phyloP scores from a whole-genome alignment of 345 rosid genomes.

The Euphorbia peplus region DNA sequence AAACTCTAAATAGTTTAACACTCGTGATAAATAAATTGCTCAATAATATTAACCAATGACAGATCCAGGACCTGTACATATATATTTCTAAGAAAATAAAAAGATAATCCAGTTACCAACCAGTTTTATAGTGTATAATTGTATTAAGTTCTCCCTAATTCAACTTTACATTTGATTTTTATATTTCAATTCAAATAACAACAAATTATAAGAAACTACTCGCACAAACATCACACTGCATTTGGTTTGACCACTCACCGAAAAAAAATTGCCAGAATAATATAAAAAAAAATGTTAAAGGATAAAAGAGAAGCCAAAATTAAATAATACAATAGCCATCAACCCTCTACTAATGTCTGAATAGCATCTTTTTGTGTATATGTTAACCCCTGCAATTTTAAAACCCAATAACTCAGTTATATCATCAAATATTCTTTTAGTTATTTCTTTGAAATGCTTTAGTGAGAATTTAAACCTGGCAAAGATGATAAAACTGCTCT shows the following conservation, averaged over 20 bases:
- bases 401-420: neutral
- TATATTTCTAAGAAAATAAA: too few relatives aligned
- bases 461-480: conserved; percentile 46
- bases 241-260: neutral
- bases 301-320: neutral
- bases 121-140: too few relatives aligned
- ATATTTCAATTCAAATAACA: too few relatives aligned
- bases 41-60: too few relatives aligned
- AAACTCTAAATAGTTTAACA: too few relatives aligned
- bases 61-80: too few relatives aligned
- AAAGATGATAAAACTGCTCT: conserved; percentile 55
- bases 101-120: too few relatives aligned
- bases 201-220: too few relatives aligned
- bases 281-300: neutral
- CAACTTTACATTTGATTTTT: too few relatives aligned
- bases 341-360: conserved; percentile 35
- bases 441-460: conserved; percentile 13
- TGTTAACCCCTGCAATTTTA: conserved; percentile 50
- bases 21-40: too few relatives aligned
- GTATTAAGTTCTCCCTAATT: too few relatives aligned
- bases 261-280: neutral
- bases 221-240: neutral
- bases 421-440: neutral
- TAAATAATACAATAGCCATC: neutral
- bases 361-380: conserved; percentile 49